Base-by-base conservation (phyloP, 116 monocot genomes). In the Zostera marina region DNA sequence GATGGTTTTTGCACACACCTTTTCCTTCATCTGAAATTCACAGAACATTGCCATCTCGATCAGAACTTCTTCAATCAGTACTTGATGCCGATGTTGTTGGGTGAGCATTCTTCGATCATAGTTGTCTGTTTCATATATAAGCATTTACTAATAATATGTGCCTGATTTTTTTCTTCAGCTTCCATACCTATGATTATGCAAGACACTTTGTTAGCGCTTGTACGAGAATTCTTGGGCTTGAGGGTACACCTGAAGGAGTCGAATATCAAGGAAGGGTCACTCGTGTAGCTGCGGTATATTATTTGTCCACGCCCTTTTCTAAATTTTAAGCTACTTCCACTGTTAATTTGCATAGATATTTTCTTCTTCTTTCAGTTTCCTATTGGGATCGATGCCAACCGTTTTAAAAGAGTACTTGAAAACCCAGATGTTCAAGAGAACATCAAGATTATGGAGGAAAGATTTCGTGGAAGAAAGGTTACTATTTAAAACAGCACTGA, bases 121-220 rank as follows among this genome's bases (percentile, higher is more conserved):
- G 15, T 14, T 47, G 17, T 7, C 5, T 13, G 16, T 47, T 47
- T 47, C 47, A 47, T 1, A 49, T 49, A 49, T 49, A 16, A 16
- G 15, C 7, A 19, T 49, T 17, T 20, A n/a, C 38, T 32, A 38
- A 32, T 38, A 56, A 0, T 38, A 38, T 38, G 32, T 15, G 14
- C n/a, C 14, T 56, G 32, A 10, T 46, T 61, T 44, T 16, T 7
- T 47, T 14, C 56, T 70, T 22, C 73, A 94, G 94, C 41, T 94
- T 94, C 52, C 94, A 94, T 53, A 94, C 94, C 53, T 94, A 94
- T 73, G 94, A 94, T 47, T 94, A 94, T 75, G 94, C 94, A 68
- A 94, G 94, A 51, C 94, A 94, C 55, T 94, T 94, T 63, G 94
- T 94, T 59, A 94, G 94, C 77, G 94, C 94, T 19, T 94, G 94